These are phyloP conservation scores for Fusarium brachygibbosum DNA, from an alignment of 2,329 filamentous ascomycete genomes.

Conservation along the genomic window DNA sequence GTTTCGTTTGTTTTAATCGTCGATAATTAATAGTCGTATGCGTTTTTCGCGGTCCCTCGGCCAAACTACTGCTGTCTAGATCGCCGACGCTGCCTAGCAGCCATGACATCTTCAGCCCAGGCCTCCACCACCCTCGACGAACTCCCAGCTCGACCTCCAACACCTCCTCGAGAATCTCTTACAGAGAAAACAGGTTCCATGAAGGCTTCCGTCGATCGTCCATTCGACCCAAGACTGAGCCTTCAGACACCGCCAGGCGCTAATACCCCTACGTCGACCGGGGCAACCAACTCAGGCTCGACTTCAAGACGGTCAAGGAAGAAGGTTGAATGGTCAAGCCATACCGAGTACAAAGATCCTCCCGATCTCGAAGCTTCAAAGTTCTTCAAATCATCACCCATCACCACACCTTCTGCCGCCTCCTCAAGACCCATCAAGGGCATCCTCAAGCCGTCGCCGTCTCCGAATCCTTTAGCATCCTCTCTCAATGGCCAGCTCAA, in stretches of 20 bases:
- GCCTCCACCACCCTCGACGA: conserved; percentile 62
- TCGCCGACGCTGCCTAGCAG: conserved; percentile 57
- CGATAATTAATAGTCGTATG: conserved; percentile 38
- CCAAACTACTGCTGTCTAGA: conserved; percentile 55
- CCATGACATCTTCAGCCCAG: conserved; percentile 60
- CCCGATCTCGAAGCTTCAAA: conserved; percentile 58
- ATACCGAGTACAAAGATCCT: conserved; percentile 69
- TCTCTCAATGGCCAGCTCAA: conserved; percentile 59
- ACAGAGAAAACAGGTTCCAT: conserved; percentile 55
- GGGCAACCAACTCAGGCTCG: conserved; percentile 58
- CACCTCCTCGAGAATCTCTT: conserved; percentile 71
- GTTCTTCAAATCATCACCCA: conserved; percentile 56
- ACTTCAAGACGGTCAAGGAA: conserved; percentile 63
- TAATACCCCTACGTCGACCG: conserved; percentile 60
- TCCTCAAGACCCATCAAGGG: conserved; percentile 67
- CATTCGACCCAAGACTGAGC: conserved; percentile 55
- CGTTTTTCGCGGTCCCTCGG: conserved; percentile 42
- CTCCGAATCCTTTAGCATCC: conserved; percentile 61
- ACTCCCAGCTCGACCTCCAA: conserved; percentile 73
- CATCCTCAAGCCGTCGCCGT: conserved; percentile 82
- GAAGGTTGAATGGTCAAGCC: conserved; percentile 69
- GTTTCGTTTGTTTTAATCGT: conserved; percentile 11
- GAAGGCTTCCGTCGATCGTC: conserved; percentile 55
- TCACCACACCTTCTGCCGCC: conserved; percentile 57
- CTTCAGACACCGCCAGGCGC: conserved; percentile 66